Conservation (phyloP, 2,329 filamentous ascomycete genomes). For the Sporothrix pallida region DNA sequence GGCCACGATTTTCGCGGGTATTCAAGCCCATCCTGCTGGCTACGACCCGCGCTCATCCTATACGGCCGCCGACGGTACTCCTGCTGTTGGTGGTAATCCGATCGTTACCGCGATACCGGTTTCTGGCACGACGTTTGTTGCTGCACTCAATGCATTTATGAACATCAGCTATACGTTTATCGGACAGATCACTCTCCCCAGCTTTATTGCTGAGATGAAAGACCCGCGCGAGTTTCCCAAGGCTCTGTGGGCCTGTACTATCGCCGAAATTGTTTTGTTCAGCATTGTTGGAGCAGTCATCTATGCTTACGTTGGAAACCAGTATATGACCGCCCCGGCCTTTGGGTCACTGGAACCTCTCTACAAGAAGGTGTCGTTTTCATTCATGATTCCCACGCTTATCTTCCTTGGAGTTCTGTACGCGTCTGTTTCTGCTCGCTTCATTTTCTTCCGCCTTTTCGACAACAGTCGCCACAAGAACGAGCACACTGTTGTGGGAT, state of each 20-base stretch:
- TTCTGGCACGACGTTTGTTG: slow-evolving; percentile 76
- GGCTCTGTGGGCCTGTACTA: slow-evolving; percentile 87
- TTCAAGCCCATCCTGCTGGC: slow-evolving; percentile 74
- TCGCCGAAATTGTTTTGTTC: slow-evolving; percentile 86
- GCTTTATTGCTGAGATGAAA: slow-evolving; percentile 94
- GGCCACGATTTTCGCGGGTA: slow-evolving; percentile 79
- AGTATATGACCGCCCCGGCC: slow-evolving; percentile 86
- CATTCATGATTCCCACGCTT: slow-evolving; percentile 93
- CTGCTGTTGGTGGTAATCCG: slow-evolving; percentile 61
- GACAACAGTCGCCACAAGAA: slow-evolving; percentile 75
- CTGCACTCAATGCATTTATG: slow-evolving; percentile 84
- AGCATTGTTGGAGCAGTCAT: slow-evolving; percentile 79
- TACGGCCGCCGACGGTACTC: slow-evolving; percentile 41
- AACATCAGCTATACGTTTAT: slow-evolving; percentile 98
- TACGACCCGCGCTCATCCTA: slow-evolving; percentile 60
- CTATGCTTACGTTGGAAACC: slow-evolving; percentile 85
- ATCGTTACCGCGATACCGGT: slow-evolving; percentile 72
- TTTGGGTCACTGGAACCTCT: slow-evolving; percentile 81
- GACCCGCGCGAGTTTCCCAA: slow-evolving; percentile 85
- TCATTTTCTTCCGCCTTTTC: slow-evolving; percentile 91
- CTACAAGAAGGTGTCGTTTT: slow-evolving; percentile 88
- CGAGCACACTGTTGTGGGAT: slow-evolving; percentile 80
- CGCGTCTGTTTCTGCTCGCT: slow-evolving; percentile 85
- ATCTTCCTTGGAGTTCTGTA: slow-evolving; percentile 93
- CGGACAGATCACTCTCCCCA: slow-evolving; percentile 90